Conservation (phyloP, 2,329 filamentous ascomycete genomes). For the Aureobasidium mangrovei region DNA sequence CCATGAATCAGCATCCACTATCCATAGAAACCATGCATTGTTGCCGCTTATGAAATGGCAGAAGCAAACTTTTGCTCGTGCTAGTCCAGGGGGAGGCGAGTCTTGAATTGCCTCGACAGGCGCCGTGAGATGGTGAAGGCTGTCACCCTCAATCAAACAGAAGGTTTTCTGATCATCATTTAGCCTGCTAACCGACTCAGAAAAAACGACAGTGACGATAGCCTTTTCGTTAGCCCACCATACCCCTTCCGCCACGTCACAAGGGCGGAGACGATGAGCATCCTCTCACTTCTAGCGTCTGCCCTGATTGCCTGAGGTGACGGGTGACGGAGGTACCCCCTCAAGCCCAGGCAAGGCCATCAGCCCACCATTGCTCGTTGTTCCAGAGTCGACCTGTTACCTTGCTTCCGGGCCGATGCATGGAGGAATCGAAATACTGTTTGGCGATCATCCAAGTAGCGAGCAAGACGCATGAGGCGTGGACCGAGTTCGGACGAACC, state of each 20-base stretch:
- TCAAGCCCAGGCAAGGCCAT: conserved; percentile 6
- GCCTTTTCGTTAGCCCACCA: conserved; percentile 23
- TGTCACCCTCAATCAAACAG: background rate
- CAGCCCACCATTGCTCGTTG: conserved; percentile 5
- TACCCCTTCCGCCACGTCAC: conserved; percentile 42
- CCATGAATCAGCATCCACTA: background rate
- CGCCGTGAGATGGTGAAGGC: background rate
- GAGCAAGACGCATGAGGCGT: conserved; percentile 24
- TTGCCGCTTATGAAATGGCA: background rate
- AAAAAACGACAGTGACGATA: conserved; percentile 17
- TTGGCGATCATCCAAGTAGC: conserved; percentile 28
- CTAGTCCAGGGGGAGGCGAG: background rate
- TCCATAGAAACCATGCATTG: background rate
- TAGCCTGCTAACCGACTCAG: conserved; percentile 7
- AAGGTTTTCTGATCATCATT: conserved; percentile 5
- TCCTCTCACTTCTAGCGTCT: conserved; percentile 40
- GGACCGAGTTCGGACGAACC: conserved; percentile 9
- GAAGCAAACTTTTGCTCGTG: background rate
- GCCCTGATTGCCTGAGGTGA: conserved; percentile 20
- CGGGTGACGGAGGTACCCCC: conserved; percentile 5
- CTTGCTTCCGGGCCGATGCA: conserved; percentile 2
- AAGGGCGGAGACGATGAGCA: conserved; percentile 40
- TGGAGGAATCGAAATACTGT: background rate
- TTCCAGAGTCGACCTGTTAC: background rate
- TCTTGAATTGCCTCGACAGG: background rate